Evolutionary conservation across 495 filamentous ascomycete species (phyloP), one percentile per base, ranked within the genome.

Genomic region (Penicillium flavigenum): DNA sequence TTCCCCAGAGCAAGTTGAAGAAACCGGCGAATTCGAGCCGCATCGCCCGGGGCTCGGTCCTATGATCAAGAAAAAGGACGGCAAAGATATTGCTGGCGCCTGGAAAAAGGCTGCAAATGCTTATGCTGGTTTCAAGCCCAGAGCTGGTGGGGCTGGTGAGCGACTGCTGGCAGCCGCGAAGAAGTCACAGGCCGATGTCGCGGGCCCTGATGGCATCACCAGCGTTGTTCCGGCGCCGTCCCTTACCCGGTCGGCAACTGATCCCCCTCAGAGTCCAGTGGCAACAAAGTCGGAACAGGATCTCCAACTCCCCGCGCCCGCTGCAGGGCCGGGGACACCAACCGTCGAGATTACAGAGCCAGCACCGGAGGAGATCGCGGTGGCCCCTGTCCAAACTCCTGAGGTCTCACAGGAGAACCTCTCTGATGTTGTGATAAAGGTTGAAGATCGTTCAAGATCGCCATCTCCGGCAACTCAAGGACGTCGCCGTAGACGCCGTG

Each of bases 131-230:
- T 97, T 97, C 77, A 92, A 89, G 63, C 91, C 92, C 17, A 82
- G 92, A 38, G 83, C 86, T 16, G 90, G 91, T 31, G 91, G 90
- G 51, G 91, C 89, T 34, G 89, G 83, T 34, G 90, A 92, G 53
- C 86, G 87, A 52, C 71, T 92, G 27, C 72, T 85, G 32, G 75
- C 76, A 46, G 72, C 73, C 9, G 73, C 73, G 17, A 80, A 82
- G 32, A 77, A 83, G 52, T 79, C 77, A 57, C 83, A 89, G 60
- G 74, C 64, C 5, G 67, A 69, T 16, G 70, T 64, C 19, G 79
- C 83, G 22, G 90, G 87, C 31, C 86, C 89, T 7, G 91, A 96
- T 77, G 92, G 92, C 6, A 93, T 96, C 55, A 94, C 87, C 3
- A 83, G 86, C 36, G 91, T 96, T 47, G 85, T 96, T 12, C 91